Conservation (phyloP, 352 stramenopile genomes). For the Globisporangium canariense region DNA sequence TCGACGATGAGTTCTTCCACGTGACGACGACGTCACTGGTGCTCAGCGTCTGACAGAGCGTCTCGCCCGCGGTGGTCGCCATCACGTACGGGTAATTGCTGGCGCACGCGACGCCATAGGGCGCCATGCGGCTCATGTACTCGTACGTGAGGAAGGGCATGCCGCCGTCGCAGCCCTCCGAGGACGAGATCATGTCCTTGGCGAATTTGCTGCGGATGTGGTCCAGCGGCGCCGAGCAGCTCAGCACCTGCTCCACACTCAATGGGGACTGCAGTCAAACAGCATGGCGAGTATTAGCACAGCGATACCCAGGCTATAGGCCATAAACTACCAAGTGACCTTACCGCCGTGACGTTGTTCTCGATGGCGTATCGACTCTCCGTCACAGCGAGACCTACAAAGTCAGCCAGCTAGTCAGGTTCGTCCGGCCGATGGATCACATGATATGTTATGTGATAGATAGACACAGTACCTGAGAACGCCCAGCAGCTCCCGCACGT, state of each 20-base stretch:
- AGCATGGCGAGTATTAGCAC: neutral
- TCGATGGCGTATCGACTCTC: conserved; percentile 81
- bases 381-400: conserved; percentile 52
- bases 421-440: too few relatives aligned
- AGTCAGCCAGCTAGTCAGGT: neutral
- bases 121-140: conserved; percentile 61
- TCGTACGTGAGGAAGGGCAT: conserved; percentile 90
- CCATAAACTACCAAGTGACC: neutral
- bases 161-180: conserved; percentile 79
- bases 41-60: conserved; percentile 30
- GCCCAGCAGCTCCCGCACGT: conserved; percentile 93
- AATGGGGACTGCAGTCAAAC: conserved; percentile 37
- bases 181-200: conserved; percentile 74
- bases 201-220: conserved; percentile 71
- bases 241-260: conserved; percentile 85
- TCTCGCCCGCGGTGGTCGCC: conserved; percentile 45
- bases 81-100: conserved; percentile 75
- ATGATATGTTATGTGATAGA: too few relatives aligned
- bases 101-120: conserved; percentile 75
- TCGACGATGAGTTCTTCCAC: conserved; percentile 42
- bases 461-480: conserved; percentile 52
- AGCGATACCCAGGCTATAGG: too few relatives aligned
- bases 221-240: conserved; percentile 66
- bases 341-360: conserved; percentile 53
- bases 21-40: conserved; percentile 38